Evolutionary conservation across 768 basidiomycete species (phyloP).

Genomic region (Lactarius evosmus): DNA sequence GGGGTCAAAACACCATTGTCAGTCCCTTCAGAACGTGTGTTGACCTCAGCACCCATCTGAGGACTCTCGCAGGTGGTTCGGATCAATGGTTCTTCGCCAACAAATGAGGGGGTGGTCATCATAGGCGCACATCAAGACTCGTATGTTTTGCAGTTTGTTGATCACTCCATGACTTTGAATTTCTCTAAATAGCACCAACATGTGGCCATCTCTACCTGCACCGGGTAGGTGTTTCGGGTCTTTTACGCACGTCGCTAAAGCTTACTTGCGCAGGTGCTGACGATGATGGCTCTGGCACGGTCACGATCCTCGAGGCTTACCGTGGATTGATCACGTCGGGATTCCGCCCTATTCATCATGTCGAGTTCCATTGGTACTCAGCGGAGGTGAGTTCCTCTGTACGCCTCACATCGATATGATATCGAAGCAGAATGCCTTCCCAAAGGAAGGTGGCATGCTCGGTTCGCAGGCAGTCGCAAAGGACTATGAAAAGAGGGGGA

Average conservation of each 20-base stretch:
- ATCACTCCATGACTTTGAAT: slow-evolving; percentile 7
- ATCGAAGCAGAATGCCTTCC: not conserved
- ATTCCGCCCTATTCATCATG: slow-evolving; percentile 59
- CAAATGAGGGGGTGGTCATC: slow-evolving; percentile 61
- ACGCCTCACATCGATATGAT: not conserved
- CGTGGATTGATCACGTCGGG: slow-evolving; percentile 64
- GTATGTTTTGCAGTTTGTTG: slow-evolving; percentile 35
- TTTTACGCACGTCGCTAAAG: slow-evolving; percentile 11
- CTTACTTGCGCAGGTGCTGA: slow-evolving; percentile 56
- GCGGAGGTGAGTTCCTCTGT: slow-evolving; percentile 53
- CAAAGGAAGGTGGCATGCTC: slow-evolving; percentile 75
- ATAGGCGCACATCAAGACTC: slow-evolving; percentile 85
- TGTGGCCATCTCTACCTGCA: slow-evolving; percentile 74
- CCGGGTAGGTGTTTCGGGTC: slow-evolving; percentile 48
- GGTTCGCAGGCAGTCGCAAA: slow-evolving; percentile 88
- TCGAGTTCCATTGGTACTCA: slow-evolving; percentile 86
- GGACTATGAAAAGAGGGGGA: slow-evolving; percentile 59
- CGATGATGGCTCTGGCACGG: slow-evolving; percentile 59
- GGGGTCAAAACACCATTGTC: slow-evolving; percentile 83
- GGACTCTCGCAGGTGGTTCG: slow-evolving; percentile 54
- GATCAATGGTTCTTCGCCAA: slow-evolving; percentile 66
- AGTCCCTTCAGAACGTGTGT: slow-evolving; percentile 30
- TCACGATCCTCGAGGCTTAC: slow-evolving; percentile 77
- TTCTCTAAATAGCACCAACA: slow-evolving; percentile 51
- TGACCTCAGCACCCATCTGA: not conserved